Conservation (phyloP, 2,329 filamentous ascomycete genomes). For the Ophiostoma sp. region DNA sequence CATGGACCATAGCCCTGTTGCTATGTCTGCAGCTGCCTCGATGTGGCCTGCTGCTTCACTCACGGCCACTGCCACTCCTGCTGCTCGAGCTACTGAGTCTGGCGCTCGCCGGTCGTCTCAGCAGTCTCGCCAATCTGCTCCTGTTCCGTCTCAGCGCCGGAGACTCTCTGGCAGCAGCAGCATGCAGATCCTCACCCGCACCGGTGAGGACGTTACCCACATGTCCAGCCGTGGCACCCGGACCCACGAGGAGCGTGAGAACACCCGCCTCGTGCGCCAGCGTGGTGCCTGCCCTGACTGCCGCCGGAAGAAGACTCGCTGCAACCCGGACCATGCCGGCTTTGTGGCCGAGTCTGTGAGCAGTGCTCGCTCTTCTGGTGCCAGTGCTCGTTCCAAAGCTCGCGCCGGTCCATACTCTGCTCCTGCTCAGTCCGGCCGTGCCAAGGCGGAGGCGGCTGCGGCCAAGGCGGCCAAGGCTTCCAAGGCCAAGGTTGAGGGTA, state of each 20-base stretch:
- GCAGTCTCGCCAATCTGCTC: constrained; percentile 12
- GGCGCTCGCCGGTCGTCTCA: background rate
- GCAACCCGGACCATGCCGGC: constrained; percentile 58
- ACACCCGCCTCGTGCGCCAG: constrained; percentile 66
- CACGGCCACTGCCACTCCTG: background rate
- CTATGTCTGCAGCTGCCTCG: background rate
- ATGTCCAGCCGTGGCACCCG: constrained; percentile 63
- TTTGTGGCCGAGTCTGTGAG: background rate
- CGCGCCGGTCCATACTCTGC: constrained; percentile 25
- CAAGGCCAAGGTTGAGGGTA: constrained; percentile 26
- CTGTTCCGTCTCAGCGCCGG: constrained; percentile 6
- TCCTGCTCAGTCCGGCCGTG: constrained; percentile 25
- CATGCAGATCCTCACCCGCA: constrained; percentile 67
- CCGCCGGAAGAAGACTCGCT: constrained; percentile 63
- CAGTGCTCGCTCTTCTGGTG: background rate
- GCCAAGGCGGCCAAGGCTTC: constrained; percentile 23
- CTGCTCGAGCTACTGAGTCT: constrained; percentile 42
- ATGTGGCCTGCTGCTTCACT: background rate
- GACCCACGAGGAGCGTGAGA: constrained; percentile 67
- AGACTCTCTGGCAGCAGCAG: constrained; percentile 34
- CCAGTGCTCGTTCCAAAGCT: background rate
- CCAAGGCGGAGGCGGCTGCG: constrained; percentile 19
- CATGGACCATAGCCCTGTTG: constrained; percentile 30
- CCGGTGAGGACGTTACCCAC: constrained; percentile 63
- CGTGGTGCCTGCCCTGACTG: constrained; percentile 67